These are phyloP conservation scores for Lentinus tigrinus DNA, from an alignment of 768 basidiomycete genomes.

Conservation along the genomic window DNA sequence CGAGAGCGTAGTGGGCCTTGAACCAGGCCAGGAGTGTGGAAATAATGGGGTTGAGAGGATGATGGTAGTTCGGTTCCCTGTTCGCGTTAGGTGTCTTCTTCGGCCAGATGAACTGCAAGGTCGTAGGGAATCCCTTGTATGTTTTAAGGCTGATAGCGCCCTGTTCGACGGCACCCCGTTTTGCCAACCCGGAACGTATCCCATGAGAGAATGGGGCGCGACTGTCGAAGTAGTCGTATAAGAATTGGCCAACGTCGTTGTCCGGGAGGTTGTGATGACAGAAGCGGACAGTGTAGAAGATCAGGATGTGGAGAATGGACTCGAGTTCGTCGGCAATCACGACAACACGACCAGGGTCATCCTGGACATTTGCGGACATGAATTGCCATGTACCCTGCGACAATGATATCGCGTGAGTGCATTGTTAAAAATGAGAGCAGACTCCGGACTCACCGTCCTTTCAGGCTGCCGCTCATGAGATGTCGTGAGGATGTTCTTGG, in stretches of 20 bases:
- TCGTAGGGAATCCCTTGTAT: no score
- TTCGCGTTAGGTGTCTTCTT: no score
- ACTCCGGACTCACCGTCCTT: background rate
- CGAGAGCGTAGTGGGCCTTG: background rate
- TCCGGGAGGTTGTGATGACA: conserved; percentile 13
- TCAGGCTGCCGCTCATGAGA: background rate
- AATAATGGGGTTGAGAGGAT: background rate
- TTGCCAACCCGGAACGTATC: background rate
- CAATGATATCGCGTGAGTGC: no score
- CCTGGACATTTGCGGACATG: conserved; percentile 1
- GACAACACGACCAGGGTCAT: no score
- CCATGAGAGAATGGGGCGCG: background rate
- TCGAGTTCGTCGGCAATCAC: conserved; percentile 7
- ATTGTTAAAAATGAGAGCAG: no score
- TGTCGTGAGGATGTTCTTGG: background rate
- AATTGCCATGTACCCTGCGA: conserved; percentile 14
- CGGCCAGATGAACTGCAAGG: no score
- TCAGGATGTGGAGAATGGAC: conserved; percentile 4
- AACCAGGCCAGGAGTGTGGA: background rate
- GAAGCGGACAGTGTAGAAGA: conserved; percentile 8
- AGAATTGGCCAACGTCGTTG: conserved; percentile 2
- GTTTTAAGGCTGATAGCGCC: background rate
- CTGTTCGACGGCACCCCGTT: background rate
- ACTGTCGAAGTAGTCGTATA: conserved; percentile 8
- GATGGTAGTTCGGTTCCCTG: background rate